phyloP scores from a whole-genome alignment of 2,329 filamentous ascomycete species.

The Tolypocladium amazonense region DNA sequence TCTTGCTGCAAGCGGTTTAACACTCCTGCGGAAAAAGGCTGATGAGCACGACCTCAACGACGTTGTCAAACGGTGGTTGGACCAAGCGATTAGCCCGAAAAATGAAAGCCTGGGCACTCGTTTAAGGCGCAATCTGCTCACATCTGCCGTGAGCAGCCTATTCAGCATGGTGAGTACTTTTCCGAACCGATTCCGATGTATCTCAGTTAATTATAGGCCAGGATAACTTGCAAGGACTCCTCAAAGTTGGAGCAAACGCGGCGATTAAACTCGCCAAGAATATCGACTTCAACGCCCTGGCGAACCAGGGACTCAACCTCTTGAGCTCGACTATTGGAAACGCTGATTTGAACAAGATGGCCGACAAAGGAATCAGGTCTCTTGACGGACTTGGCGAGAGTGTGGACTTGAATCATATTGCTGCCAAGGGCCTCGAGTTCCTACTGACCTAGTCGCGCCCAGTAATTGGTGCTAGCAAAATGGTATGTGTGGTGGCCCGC shows the following conservation, averaged over 20 bases:
- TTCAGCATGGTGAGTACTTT: not conserved
- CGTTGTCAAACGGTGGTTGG: not conserved
- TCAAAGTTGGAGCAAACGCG: not conserved
- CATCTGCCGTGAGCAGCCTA: not conserved
- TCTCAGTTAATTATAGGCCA: not conserved
- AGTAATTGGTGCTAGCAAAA: not conserved
- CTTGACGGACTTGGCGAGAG: not conserved
- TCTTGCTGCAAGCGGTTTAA: not conserved
- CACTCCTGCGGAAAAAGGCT: not conserved
- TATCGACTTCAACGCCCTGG: not conserved
- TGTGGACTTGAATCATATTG: not conserved
- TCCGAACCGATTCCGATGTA: not conserved
- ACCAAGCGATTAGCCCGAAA: not conserved
- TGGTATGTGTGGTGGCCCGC: not conserved
- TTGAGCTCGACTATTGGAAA: not conserved
- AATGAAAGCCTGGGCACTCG: not conserved
- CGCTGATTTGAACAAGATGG: not conserved
- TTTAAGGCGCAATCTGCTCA: not conserved
- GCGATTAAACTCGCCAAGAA: not conserved
- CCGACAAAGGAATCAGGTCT: not conserved
- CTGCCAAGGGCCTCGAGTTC: not conserved
- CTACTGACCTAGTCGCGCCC: not conserved
- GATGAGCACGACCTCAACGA: not conserved
- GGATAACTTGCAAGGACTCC: not conserved
- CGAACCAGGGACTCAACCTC: not conserved